Evolutionary conservation across 306 rosid genomes (phyloP), one percentile per base, ranked within the genome.

Genomic region (Sechiopsis laciniata): DNA sequence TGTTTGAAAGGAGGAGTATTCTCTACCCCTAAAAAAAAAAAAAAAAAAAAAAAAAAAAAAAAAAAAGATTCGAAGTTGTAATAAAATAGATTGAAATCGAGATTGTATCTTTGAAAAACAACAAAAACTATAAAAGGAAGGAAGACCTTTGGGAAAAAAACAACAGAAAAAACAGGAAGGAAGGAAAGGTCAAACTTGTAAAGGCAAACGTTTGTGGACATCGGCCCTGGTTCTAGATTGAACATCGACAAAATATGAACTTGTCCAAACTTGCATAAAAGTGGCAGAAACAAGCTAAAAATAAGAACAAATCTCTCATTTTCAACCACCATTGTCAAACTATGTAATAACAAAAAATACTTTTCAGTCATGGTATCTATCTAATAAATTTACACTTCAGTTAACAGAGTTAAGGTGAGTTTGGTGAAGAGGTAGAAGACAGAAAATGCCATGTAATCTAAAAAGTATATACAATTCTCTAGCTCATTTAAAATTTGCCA

Each of bases 161-260:
- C 51, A n/a, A 63, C 24, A n/a, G 24, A 64, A 64, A 10, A 40
- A 64, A 64, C 52, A 17, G 26, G 29, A 65, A 42, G 50, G 54
- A 37, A 64, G 54, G 14, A 66, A 65, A 66, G 32, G 55, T 66
- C 54, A 40, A 32, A 66, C 6, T 66, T 66, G 54, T 40, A 45
- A 66, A 66, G 54, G 54, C 13, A 19, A 66, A 66, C 32, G 54
- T 42, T 66, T 66, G 72, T 66, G 72, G 72, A 42, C 35, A 19
- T 19, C 32, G 20, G 17, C 14, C 17, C 32, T 66, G 9, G 72
- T 7, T 17, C 42, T 32, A 40, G 54, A 40, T 17, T 65, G 54
- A 13, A 62, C 42, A 12, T 37, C 24, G 8, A 64, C 26, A 37
- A 10, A 64, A 19, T 0, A 8, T n/a, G 9, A 4, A 37, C 6